These are phyloP conservation scores for Boletus rubroflammeus DNA, from an alignment of 768 basidiomycete species.

Conservation along the genomic window DNA sequence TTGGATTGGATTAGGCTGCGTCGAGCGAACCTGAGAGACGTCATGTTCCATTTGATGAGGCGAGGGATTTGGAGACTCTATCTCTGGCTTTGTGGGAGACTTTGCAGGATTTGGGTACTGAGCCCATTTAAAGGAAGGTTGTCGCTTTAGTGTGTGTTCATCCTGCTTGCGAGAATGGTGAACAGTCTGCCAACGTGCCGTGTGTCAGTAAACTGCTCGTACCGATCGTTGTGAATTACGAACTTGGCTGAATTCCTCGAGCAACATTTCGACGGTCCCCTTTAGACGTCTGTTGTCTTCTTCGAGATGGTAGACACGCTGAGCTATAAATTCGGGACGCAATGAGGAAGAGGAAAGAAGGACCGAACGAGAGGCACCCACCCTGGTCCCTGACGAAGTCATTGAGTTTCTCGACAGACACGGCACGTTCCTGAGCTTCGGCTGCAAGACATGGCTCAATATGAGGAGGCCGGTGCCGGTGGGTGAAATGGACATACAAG, in stretches of 20 bases:
- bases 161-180: slow-evolving; percentile 25
- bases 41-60: slow-evolving; percentile 79
- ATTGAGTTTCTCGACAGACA: slow-evolving; percentile 65
- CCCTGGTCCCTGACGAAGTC: slow-evolving; percentile 73
- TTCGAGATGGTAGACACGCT: slow-evolving; percentile 67
- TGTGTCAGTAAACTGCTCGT: slow-evolving; percentile 5
- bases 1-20: slow-evolving; percentile 15
- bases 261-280: slow-evolving; percentile 54
- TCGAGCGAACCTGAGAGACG: slow-evolving; percentile 36
- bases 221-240: slow-evolving; percentile 33
- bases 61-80: slow-evolving; percentile 76
- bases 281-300: slow-evolving; percentile 73
- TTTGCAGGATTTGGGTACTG: slow-evolving; percentile 70
- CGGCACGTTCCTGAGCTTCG: slow-evolving; percentile 51
- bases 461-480: background rate
- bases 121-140: slow-evolving; percentile 89
- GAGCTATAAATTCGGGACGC: slow-evolving; percentile 42
- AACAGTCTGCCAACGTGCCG: slow-evolving; percentile 1
- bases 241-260: slow-evolving; percentile 59
- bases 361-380: slow-evolving; percentile 28
- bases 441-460: slow-evolving; percentile 36
- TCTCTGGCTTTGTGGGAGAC: slow-evolving; percentile 76
- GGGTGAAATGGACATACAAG: slow-evolving; percentile 55
- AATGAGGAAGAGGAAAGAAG: background rate
- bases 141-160: slow-evolving; percentile 54